Evolutionary conservation across 228 moss, liverwort and hornwort genomes (phyloP).

Genomic region (Sphagnum magellanicum): DNA sequence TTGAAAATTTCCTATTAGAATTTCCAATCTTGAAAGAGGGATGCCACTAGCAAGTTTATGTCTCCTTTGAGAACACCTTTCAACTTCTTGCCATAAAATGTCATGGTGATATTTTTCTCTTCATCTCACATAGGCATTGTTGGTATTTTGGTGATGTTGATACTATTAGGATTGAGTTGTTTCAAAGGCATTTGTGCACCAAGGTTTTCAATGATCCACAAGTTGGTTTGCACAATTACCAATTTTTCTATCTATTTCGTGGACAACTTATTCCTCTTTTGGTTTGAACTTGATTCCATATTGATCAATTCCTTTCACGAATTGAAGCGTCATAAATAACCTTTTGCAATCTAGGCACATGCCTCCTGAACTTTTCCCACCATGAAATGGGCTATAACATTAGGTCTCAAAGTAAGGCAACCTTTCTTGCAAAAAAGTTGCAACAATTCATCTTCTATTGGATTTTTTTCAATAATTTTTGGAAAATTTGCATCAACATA

Average conservation of each 20-base stretch:
- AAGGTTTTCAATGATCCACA: not conserved
- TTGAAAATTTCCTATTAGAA: no score
- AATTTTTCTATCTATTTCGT: not conserved
- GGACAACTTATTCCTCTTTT: not conserved
- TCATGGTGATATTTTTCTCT: not conserved
- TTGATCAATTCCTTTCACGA: not conserved
- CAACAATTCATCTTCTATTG: no score
- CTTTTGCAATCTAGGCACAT: no score
- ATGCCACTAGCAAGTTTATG: not conserved
- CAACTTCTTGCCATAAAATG: not conserved
- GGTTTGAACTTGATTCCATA: not conserved
- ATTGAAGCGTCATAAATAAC: no score
- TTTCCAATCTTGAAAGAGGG: not conserved
- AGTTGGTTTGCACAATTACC: not conserved
- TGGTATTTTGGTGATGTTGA: not conserved
- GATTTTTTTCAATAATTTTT: no score
- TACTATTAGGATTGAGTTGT: not conserved
- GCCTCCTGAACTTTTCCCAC: no score
- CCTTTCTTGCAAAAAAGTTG: no score
- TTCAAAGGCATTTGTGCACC: not conserved
- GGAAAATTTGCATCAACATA: no score
- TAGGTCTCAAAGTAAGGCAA: no score
- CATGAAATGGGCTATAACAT: no score
- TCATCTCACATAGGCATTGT: not conserved
- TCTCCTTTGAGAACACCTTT: not conserved